These are phyloP conservation scores for Dovyalis caffra DNA, from an alignment of 345 rosid genomes.

Conservation along the genomic window DNA sequence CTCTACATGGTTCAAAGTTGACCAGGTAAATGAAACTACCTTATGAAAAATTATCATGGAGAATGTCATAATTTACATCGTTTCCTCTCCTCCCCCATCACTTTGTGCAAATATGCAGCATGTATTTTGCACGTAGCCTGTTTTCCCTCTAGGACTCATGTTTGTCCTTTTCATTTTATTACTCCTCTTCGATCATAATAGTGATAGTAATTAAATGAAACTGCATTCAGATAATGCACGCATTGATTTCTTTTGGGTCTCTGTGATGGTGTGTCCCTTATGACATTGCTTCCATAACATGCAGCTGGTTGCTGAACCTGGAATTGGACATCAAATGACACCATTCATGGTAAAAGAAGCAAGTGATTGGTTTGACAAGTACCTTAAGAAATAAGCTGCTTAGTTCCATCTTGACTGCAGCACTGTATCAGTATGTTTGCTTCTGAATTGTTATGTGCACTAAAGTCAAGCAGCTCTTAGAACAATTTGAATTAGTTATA, in stretches of 20 bases:
- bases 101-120: neutral
- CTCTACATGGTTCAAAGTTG: neutral
- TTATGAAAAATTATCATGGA: neutral
- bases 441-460: neutral
- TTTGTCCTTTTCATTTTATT: neutral
- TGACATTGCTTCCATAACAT: conserved; percentile 2
- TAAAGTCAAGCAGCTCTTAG: neutral
- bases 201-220: neutral
- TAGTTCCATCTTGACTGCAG: neutral
- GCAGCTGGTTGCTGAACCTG: conserved; percentile 67
- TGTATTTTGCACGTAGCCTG: neutral
- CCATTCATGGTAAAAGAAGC: conserved; percentile 70
- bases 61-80: neutral
- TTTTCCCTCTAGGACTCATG: neutral
- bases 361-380: conserved; percentile 71
- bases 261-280: neutral
- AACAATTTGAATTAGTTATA: neutral
- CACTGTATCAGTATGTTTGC: neutral
- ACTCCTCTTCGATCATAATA: neutral
- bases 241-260: neutral
- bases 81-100: neutral
- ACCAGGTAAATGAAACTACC: neutral
- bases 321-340: conserved; percentile 67
- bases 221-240: neutral
- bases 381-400: conserved; percentile 36